These are phyloP conservation scores for Collariella sp. DNA, from an alignment of 495 filamentous ascomycete species.

Conservation along the genomic window DNA sequence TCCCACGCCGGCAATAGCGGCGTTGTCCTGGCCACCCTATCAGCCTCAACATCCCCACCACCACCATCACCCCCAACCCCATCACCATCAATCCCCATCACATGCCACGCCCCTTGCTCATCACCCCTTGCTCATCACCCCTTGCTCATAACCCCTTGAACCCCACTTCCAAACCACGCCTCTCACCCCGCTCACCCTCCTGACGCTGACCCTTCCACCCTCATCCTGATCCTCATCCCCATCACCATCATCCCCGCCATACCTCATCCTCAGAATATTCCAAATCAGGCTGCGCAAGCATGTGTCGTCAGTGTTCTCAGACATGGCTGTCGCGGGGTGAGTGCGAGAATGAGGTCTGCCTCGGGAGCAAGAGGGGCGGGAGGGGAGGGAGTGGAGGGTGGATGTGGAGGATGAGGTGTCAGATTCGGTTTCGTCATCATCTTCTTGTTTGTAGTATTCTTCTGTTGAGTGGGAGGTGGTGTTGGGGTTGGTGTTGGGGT, in stretches of 20 bases:
- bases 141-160: neutral
- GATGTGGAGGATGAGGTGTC: neutral
- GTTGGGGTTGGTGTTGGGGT: neutral
- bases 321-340: neutral
- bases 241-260: neutral
- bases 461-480: neutral
- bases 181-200: neutral
- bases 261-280: neutral
- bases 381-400: neutral
- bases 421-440: neutral
- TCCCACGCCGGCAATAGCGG: neutral
- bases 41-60: neutral
- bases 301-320: neutral
- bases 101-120: too few relatives aligned
- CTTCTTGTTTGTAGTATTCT: neutral
- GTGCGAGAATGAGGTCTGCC: too few relatives aligned
- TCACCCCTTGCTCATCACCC: too few relatives aligned
- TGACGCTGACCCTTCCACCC: neutral
- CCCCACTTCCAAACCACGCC: neutral
- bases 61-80: neutral
- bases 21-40: neutral
- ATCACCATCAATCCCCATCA: too few relatives aligned
- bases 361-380: neutral
- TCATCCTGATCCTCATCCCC: neutral
- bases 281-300: conserved; percentile 3